Conservation (phyloP, 2,329 filamentous ascomycete species). For the Colletotrichum melonis region DNA sequence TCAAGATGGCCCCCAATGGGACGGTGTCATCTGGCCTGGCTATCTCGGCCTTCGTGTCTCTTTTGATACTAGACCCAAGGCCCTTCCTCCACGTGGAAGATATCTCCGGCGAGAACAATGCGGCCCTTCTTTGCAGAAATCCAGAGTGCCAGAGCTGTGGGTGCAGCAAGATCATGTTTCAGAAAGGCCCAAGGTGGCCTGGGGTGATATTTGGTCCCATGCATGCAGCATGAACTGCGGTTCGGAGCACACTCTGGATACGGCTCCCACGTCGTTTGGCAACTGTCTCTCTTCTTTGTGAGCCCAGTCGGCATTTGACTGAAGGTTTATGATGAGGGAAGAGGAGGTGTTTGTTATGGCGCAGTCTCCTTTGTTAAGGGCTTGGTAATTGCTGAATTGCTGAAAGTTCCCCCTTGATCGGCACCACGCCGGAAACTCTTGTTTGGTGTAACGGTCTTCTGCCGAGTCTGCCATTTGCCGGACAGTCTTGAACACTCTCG, state of each 20-base stretch:
- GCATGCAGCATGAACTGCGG: constrained; percentile 9
- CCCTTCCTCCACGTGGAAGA: constrained; percentile 22
- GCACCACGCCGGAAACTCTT: background rate
- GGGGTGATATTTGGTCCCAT: background rate
- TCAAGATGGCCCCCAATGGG: background rate
- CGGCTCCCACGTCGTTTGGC: constrained; percentile 4
- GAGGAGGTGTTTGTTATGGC: background rate
- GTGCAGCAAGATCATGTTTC: constrained; percentile 1
- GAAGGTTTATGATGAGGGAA: background rate
- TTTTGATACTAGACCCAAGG: constrained; percentile 17
- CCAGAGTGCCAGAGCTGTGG: background rate
- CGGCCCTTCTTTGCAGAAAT: background rate
- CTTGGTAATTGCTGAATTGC: background rate
- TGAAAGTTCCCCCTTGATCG: background rate
- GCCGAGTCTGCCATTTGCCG: background rate
- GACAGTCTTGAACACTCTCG: background rate
- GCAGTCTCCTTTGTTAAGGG: background rate
- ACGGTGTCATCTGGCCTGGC: background rate
- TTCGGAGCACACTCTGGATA: background rate
- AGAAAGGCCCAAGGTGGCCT: constrained; percentile 4
- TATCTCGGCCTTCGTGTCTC: constrained; percentile 24
- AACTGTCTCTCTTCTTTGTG: background rate
- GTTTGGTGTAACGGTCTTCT: background rate
- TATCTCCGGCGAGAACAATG: background rate
- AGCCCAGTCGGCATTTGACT: background rate